A percentile compares a stretch with the other conserved stretches of the same genome.
Evolutionary conservation across 768 basidiomycete species (phyloP).

Genomic region (Tulasnella sp.): DNA sequence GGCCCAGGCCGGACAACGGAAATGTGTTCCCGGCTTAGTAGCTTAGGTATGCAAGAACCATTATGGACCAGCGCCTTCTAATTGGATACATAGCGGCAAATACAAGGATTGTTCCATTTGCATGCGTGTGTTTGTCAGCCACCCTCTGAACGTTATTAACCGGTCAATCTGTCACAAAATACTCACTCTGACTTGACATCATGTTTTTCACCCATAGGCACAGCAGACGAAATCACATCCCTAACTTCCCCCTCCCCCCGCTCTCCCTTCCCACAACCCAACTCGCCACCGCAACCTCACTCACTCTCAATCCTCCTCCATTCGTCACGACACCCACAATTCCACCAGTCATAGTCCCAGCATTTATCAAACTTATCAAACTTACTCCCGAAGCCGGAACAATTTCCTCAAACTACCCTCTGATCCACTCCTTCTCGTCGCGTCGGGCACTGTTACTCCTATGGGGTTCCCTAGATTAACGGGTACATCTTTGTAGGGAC

Average conservation of each 20-base stretch:
- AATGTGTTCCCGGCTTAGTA: no score
- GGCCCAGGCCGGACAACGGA: no score
- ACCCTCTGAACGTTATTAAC: no score
- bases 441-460: background rate
- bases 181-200: conserved; percentile 17
- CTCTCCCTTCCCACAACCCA: conserved; percentile 46
- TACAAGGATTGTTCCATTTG: no score
- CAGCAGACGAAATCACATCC: conserved; percentile 20
- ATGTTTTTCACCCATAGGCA: background rate
- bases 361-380: conserved; percentile 8
- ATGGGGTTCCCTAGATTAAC: no score
- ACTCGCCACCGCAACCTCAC: conserved; percentile 40
- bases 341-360: background rate
- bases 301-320: conserved; percentile 21
- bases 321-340: background rate
- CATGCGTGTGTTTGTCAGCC: no score
- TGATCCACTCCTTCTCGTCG: conserved; percentile 2
- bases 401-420: no score
- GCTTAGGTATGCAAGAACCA: no score
- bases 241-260: conserved; percentile 45
- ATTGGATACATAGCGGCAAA: no score
- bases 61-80: no score
- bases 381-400: background rate
- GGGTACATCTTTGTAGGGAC: no score
- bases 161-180: no score